These are phyloP conservation scores for Penicillium soppii DNA, from an alignment of 495 filamentous ascomycete genomes.

Conservation along the genomic window DNA sequence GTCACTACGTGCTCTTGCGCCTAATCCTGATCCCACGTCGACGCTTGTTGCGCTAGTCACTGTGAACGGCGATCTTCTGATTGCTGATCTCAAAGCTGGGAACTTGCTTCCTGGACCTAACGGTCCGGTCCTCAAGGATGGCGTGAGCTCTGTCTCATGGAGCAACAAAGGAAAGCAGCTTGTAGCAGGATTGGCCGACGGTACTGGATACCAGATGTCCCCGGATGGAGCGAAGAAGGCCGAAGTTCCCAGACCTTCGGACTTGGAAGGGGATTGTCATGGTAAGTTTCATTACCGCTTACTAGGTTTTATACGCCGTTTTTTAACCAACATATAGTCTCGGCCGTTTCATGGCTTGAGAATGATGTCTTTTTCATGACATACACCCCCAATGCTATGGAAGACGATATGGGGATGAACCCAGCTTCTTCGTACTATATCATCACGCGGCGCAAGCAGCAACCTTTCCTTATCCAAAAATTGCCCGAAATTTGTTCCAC, in stretches of 20 bases:
- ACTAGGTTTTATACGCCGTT: neutral
- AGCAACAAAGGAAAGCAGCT: conserved; percentile 91
- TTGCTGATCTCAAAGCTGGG: conserved; percentile 75
- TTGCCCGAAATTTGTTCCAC: conserved; percentile 69
- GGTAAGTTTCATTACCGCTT: conserved; percentile 49
- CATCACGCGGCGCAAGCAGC: conserved; percentile 61
- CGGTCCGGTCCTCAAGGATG: conserved; percentile 65
- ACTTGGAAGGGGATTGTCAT: conserved; percentile 63
- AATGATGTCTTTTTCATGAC: conserved; percentile 80
- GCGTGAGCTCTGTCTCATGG: conserved; percentile 87
- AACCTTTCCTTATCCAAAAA: conserved; percentile 65
- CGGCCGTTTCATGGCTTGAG: conserved; percentile 85
- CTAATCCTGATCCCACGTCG: conserved; percentile 71
- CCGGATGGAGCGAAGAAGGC: conserved; percentile 73
- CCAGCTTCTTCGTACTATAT: conserved; percentile 70
- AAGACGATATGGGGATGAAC: conserved; percentile 49
- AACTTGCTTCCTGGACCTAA: conserved; percentile 58
- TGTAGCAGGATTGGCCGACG: conserved; percentile 82
- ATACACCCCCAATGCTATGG: conserved; percentile 63
- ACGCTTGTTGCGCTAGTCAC: conserved; percentile 75
- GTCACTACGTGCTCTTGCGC: conserved; percentile 68
- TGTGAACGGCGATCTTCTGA: conserved; percentile 71
- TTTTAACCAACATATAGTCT: conserved; percentile 54
- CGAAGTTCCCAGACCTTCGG: conserved; percentile 74
- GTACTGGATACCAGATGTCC: conserved; percentile 78